A percentile compares a stretch with the other conserved stretches of the same genome.
Evolutionary conservation across 2,329 filamentous ascomycete species (phyloP).

Genomic region (Fusarium verticillioides): DNA sequence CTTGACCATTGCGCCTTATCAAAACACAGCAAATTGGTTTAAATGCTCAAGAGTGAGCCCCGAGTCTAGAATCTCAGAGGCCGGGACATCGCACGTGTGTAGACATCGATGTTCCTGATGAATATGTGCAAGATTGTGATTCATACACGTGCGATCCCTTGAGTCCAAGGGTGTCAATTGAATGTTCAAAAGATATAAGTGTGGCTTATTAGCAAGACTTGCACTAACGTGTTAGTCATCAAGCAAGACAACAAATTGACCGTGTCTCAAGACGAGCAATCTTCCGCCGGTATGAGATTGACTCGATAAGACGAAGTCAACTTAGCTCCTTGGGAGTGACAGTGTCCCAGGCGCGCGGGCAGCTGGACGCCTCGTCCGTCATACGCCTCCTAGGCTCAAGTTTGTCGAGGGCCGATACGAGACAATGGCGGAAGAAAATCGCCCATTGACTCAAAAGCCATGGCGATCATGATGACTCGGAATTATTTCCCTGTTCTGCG

Average conservation of each 20-base stretch:
- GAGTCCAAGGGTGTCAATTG: not conserved
- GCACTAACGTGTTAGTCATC: not conserved
- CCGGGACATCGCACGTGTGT: not conserved
- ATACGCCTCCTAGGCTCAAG: conserved; percentile 32
- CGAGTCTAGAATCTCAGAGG: conserved; percentile 19
- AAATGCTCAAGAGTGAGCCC: conserved; percentile 11
- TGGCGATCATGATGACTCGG: conserved; percentile 20
- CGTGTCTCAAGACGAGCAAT: not conserved
- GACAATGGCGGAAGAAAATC: conserved; percentile 15
- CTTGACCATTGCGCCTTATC: conserved; percentile 22
- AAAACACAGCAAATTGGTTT: conserved; percentile 29
- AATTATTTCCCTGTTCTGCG: conserved; percentile 14
- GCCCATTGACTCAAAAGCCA: conserved; percentile 4
- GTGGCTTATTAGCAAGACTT: not conserved
- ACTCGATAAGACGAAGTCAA: conserved; percentile 6
- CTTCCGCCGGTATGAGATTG: conserved; percentile 10
- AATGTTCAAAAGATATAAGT: not conserved
- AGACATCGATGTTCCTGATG: not conserved
- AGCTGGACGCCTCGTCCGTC: conserved; percentile 32
- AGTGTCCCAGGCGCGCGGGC: conserved; percentile 27
- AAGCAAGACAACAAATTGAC: conserved; percentile 1
- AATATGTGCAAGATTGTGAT: not conserved
- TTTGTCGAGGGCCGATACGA: conserved; percentile 27
- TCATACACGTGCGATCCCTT: not conserved
- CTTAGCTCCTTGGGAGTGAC: conserved; percentile 28